Base-by-base conservation (phyloP, 495 filamentous ascomycete species). In the Podospora conica region DNA sequence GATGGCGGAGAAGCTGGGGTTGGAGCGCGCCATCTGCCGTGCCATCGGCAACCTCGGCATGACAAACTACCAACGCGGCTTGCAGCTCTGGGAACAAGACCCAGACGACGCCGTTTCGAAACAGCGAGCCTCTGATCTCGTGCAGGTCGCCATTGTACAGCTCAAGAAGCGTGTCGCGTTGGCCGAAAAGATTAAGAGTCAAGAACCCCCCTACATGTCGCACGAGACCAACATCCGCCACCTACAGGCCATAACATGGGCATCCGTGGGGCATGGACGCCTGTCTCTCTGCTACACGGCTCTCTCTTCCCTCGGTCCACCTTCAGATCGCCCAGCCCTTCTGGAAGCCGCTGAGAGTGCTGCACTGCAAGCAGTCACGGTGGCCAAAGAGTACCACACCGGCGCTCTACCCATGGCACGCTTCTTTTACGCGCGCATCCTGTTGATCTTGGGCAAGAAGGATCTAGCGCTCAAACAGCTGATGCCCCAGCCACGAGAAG, bases 31-130 rank as follows among this genome's bases (percentile, higher is more conserved):
- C 25, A 65, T 66, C 9, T 78, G 75, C 28, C 76, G 77, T 25
- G 68, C 76, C 1, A 69, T 76, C 27, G 77, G 77, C 11, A 77
- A 76, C 23, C 58, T 75, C 5, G 76, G 76, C 2, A 74, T 74
- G 68, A 62, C 69, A 18, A 77, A 75, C 54, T 79, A 78, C 28
- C 70, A 77, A 33, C 59, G 72, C 21, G 68, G 55, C 11, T 61
- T 59, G n/a, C 40, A 68, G 53, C 25, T 58, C 8, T 63, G 61
- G 59, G 40, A 63, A 21, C 23, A 63, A 1, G 22, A 21, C 18
- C 61, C 28, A 22, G 21, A n/a, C 9, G n/a, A 53, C 15, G 12
- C 31, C 0, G n/a, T 53, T 33, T 20, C 29, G n/a, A 57, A 12
- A 62, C 55, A 48, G 6, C 33, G 57, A 23, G 58, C 33, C 54